Evolutionary conservation across 2,329 filamentous ascomycete genomes (phyloP), one percentile per base, ranked within the genome.

Genomic region (Nectriaceae sp.): DNA sequence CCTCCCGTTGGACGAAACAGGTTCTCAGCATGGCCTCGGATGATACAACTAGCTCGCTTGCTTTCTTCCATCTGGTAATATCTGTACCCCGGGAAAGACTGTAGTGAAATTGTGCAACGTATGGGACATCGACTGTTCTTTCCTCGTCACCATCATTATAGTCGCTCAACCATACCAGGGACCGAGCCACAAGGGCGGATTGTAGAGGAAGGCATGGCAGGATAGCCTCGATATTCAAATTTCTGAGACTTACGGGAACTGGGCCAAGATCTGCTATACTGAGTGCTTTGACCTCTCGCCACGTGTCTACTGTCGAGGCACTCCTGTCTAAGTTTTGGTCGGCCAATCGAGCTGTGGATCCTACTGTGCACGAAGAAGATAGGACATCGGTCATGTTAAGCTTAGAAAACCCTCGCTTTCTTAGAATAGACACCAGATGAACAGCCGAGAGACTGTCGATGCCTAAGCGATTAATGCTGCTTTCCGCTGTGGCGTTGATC

Each of bases 381-480:
- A 29, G 24, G 6, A 29, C 6, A 13, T 51, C 50, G 1, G 24
- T 35, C 18, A 59, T 19, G 4, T 13, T 22, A n/a, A 56, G 35
- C 20, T 50, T 44, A 15, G 21, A 11, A 29, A 57, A 53, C 16
- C 56, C 56, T 18, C 44, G 48, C 13, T 37, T 43, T 18, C 44
- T 44, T 13, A 59, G 42, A 0, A 55, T 22, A 4, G 51, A 46
- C 21, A 59, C 15, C n/a, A 59, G 46, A 46, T 59, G 53, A 5
- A 59, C 46, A 6, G 26, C 55, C 1, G 50, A 54, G 3, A 59
- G 51, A 38, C 56, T 59, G 53, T 59, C 55, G 21, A 59, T 46
- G 29, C 56, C 56, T 16, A 59, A 46, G 21, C 43, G 10, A 37
- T 40, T 42, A 20, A 53, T 41, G 21, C n/a, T 48, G 44, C 52